These are phyloP conservation scores for Trichomonascus vanleenenianus DNA, from an alignment of 805 yeast species.

Conservation along the genomic window DNA sequence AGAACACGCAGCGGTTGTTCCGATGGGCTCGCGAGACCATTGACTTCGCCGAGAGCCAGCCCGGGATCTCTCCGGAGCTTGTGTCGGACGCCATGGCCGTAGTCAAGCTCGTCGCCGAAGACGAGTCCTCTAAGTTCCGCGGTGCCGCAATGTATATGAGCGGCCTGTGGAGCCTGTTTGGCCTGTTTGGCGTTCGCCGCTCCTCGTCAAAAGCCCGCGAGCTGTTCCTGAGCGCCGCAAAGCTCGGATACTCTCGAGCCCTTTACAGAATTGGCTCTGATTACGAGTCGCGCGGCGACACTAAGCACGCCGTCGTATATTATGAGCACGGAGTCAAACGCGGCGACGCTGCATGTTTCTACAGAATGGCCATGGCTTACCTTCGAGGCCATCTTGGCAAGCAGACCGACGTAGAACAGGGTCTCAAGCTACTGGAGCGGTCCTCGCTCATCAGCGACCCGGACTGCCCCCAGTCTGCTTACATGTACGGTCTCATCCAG, in stretches of 20 bases:
- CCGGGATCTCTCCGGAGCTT: constrained; percentile 17
- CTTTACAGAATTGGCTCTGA: constrained; percentile 30
- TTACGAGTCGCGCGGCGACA: constrained; percentile 27
- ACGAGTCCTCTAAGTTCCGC: constrained; percentile 13
- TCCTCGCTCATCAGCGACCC: constrained; percentile 27
- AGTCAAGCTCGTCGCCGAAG: constrained; percentile 16
- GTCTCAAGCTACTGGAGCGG: constrained; percentile 20
- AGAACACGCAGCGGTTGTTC: constrained; percentile 12
- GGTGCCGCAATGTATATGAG: constrained; percentile 25
- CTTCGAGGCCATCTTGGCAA: constrained; percentile 28
- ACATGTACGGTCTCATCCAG: constrained; percentile 29
- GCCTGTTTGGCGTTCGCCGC: constrained; percentile 19
- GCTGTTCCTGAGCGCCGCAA: constrained; percentile 26
- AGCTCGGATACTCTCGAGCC: constrained; percentile 27
- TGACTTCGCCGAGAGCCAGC: constrained; percentile 25
- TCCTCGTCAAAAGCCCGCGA: constrained; percentile 20
- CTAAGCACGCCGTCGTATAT: constrained; percentile 24
- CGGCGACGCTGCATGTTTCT: constrained; percentile 33
- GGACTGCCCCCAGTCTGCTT: constrained; percentile 34
- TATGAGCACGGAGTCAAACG: constrained; percentile 29
- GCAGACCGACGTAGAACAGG: constrained; percentile 19
- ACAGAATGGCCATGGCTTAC: constrained; percentile 30
- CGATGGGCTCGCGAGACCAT: constrained; percentile 27
- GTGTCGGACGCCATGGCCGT: constrained; percentile 20
- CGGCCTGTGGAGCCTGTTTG: constrained; percentile 25